Evolutionary conservation across 768 basidiomycete species (phyloP), one percentile per base, ranked within the genome.

Genomic region (Xerocomus brunneocitrinus): DNA sequence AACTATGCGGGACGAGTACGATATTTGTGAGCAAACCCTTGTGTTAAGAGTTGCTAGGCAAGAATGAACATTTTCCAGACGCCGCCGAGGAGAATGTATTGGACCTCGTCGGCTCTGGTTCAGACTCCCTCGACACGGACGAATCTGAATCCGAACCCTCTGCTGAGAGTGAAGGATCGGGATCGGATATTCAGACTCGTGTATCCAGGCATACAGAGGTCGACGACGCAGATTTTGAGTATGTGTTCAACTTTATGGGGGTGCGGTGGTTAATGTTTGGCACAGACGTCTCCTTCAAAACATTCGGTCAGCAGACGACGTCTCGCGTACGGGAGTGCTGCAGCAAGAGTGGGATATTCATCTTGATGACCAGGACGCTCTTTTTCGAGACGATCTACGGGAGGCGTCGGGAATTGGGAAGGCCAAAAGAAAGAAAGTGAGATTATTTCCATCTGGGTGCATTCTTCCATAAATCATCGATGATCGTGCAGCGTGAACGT

Each of bases 331-430:
- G 3, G 78, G 76, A 0, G 67, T 81, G 36, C 69, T 89, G 24
- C 74, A 79, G 35, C 79, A 80, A 52, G 82, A 85, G 53, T 93
- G 90, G 87, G 85, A 91, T 56, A 79, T 88, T 35, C 79, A 74
- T 49, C 79, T 87, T 41, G 81, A 85, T 61, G 84, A 89, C 49
- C 75, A 76, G 52, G 82, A 88, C 12, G 79, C 79, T 0, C 80
- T 84, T 58, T 87, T 91, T 62, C 81, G 79, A 13, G 85, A 90
- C 52, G 87, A 90, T 60, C 71, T 91, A 47, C 79, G 87, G 14
- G 80, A 75, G 40, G 88, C 87, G 6, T 86, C 87, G 8, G 89
- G 89, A 5, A 79, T 91, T 31, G 88, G 89, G 13, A 75, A 62
- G 50, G 71, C 67, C 52, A 62, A 74, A 58, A 69, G 75, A 54